A percentile compares a stretch with the other conserved stretches of the same genome.
Evolutionary conservation across 495 filamentous ascomycete species (phyloP).

Genomic region (Aspergillus taichungensis): DNA sequence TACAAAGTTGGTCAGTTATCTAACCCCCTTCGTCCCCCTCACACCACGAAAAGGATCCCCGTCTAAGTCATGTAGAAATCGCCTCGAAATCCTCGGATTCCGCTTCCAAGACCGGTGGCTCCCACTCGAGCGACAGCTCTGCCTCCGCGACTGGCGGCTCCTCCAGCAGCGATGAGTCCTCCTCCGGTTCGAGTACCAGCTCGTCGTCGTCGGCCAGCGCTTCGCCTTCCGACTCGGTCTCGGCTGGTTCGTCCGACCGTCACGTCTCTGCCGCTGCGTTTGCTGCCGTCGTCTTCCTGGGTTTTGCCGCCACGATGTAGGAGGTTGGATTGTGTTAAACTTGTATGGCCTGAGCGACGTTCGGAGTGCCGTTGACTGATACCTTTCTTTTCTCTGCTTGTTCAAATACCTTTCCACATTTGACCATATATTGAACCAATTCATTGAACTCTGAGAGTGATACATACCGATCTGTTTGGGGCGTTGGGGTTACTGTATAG

Average conservation of each 20-base stretch:
- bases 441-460: no score
- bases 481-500: not conserved
- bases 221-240: conserved; percentile 7
- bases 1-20: conserved; percentile 29
- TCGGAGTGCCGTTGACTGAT: no score
- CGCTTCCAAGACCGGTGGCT: conserved; percentile 10
- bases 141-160: conserved; percentile 11
- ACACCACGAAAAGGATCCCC: no score
- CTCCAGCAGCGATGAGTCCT: conserved; percentile 7
- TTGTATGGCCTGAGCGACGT: not conserved
- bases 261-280: conserved; percentile 29
- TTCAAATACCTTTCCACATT: not conserved
- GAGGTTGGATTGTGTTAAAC: conserved; percentile 1
- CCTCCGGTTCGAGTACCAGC: conserved; percentile 3
- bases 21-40: no score
- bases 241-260: conserved; percentile 18
- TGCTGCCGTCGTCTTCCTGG: conserved; percentile 31
- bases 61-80: not conserved
- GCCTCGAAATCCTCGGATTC: conserved; percentile 7
- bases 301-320: conserved; percentile 31
- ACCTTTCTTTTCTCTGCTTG: no score
- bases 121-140: conserved; percentile 13
- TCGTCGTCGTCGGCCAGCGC: conserved; percentile 3
- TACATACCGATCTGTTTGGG: not conserved
- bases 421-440: not conserved